phyloP scores from a whole-genome alignment of 192 early-diverging fungal genomes.

The Chytriomyces sp. region DNA sequence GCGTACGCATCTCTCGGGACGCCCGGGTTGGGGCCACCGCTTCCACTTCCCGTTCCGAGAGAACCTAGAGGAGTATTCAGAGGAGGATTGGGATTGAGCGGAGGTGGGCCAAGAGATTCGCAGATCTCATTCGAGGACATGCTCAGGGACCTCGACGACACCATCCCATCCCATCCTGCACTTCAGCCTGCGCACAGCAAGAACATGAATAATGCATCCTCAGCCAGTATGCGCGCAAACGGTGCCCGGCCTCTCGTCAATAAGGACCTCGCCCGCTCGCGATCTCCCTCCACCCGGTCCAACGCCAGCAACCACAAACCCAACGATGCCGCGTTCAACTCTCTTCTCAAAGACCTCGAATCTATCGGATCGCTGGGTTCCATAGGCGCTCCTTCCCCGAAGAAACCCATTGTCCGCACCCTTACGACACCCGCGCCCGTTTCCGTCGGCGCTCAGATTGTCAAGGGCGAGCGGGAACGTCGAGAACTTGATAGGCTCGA shows the following conservation, averaged over 20 bases:
- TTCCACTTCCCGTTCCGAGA: too few species aligned
- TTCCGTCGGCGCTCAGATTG: conserved; percentile 12
- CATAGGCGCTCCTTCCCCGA: neutral
- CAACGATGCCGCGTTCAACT: neutral
- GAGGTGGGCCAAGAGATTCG: neutral
- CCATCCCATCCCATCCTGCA: neutral
- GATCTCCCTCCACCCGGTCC: neutral
- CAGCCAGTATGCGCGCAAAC: neutral
- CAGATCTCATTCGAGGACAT: conserved; percentile 14
- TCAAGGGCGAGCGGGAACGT: conserved; percentile 19
- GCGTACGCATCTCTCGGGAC: too few species aligned
- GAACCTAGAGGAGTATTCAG: too few species aligned
- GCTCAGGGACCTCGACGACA: conserved; percentile 11
- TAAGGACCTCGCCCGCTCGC: neutral
- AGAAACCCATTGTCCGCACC: neutral
- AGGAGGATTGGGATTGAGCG: neutral
- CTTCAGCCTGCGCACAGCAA: too few species aligned
- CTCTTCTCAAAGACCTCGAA: neutral
- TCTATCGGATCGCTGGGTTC: neutral
- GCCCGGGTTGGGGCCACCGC: too few species aligned
- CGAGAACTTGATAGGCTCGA: conserved; percentile 54
- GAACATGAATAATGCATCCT: neutral
- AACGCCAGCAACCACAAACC: neutral
- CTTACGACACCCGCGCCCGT: neutral
- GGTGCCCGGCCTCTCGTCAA: neutral